phyloP scores from a whole-genome alignment of 1,284 basidiomycete species.

The Rhodotorula sp. region DNA sequence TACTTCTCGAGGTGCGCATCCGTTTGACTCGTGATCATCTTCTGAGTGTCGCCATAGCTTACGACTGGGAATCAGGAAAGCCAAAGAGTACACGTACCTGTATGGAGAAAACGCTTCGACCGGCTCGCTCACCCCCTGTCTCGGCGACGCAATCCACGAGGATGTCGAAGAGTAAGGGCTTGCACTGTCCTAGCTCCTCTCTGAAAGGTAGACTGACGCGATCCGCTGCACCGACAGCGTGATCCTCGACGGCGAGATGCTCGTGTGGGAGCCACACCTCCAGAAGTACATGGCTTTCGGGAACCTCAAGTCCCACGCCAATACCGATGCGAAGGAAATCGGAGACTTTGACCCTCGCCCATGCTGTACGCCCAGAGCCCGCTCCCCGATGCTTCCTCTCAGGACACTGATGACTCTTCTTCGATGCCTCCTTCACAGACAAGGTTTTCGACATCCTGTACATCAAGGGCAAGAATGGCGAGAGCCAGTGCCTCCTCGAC shows the following conservation, averaged over 20 bases:
- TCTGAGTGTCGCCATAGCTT: background rate
- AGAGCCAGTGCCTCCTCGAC: constrained; percentile 48
- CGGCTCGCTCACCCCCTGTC: constrained; percentile 81
- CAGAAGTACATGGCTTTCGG: constrained; percentile 86
- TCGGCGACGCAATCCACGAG: constrained; percentile 68
- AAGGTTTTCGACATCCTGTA: constrained; percentile 91
- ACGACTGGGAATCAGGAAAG: constrained; percentile 62
- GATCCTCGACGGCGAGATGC: constrained; percentile 92
- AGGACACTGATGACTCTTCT: background rate
- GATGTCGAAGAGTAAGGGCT: constrained; percentile 70
- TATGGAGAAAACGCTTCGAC: constrained; percentile 62
- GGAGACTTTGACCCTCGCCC: constrained; percentile 60
- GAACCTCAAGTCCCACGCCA: constrained; percentile 81
- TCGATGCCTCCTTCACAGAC: constrained; percentile 56
- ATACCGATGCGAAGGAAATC: constrained; percentile 1
- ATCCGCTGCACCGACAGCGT: constrained; percentile 57
- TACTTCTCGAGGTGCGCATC: constrained; percentile 74
- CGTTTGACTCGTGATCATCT: background rate
- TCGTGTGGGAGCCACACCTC: constrained; percentile 88
- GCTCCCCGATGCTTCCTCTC: background rate
- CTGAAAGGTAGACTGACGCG: background rate
- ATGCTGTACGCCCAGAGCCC: constrained; percentile 61
- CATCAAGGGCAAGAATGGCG: constrained; percentile 57
- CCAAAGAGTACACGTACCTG: constrained; percentile 87
- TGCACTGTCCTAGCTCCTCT: constrained; percentile 10